Evolutionary conservation across 2,329 filamentous ascomycete genomes (phyloP), one percentile per base, ranked within the genome.

Genomic region (Pleurostoma richardsiae): DNA sequence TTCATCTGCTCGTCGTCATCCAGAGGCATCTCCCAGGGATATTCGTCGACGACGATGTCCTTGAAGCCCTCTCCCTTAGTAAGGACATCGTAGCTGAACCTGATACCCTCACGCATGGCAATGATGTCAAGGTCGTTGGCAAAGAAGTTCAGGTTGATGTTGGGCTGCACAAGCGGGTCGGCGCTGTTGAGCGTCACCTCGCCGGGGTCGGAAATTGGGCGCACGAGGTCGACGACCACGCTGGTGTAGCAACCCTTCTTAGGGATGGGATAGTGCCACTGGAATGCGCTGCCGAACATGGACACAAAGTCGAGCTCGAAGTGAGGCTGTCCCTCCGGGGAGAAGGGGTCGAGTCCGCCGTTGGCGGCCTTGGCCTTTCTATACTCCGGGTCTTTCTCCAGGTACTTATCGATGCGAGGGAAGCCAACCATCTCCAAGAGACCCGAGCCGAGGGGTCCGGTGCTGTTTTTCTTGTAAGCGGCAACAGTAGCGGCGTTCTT

Each of bases 241-340:
- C 77, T 83, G 46, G 80, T 64, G 60, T 77, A 77, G 54, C 68
- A 67, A 0, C 78, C 79, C 27, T 54, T 43, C 3, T 59, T 57
- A 4, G 70, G 69, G 0, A 57, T 50, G 0, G 71, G 70, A 52
- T 64, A 69, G 57, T 74, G 71, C 70, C 70, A 74, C 57, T 74
- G 71, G 60, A 74, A 74, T 4, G 71, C 70, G 40, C 63, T 65
- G 41, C 64, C 53, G 57, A 83, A 84, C 67, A 83, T 72, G 44
- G 70, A 66, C 8, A 85, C 74, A 54, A 84, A 84, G 61, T 84
- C 80, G 31, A 82, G 69, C 61, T 82, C 78, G 52, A 82, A 82
- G 52, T 82, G 79, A 29, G 79, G 79, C 59, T 82, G 77, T 5
- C 76, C 78, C 4, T 62, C 67, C 0, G 78, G 78, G 2, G 71